phyloP scores from a whole-genome alignment of 2,329 filamentous ascomycete genomes.

The Colletotrichum horii region DNA sequence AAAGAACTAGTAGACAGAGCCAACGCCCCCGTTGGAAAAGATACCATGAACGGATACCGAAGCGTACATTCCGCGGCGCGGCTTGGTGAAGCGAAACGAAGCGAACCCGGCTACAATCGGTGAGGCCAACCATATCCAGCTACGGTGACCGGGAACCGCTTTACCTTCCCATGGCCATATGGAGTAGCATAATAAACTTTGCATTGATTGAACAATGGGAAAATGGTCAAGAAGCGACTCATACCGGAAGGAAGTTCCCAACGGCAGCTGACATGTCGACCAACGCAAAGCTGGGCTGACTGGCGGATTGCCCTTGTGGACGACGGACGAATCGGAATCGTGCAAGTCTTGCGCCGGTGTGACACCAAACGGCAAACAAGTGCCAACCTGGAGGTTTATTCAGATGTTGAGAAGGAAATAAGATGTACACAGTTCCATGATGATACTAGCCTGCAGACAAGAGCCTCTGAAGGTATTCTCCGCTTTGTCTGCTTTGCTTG shows the following conservation, averaged over 20 bases:
- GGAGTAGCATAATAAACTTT: constrained; percentile 2
- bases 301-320: not conserved
- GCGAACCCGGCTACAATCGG: not conserved
- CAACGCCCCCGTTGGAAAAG: not conserved
- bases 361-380: not conserved
- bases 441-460: not conserved
- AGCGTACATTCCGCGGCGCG: constrained; percentile 1
- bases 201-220: not conserved
- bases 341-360: not conserved
- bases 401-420: not conserved
- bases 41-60: constrained; percentile 21
- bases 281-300: not conserved
- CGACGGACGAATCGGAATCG: constrained; percentile 11
- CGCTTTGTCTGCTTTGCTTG: not conserved
- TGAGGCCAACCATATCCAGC: not conserved
- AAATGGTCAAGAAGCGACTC: not conserved
- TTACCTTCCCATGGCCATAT: not conserved
- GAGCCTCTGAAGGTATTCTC: not conserved
- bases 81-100: not conserved
- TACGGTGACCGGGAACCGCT: not conserved
- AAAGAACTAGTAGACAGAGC: not conserved
- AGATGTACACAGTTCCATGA: not conserved
- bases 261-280: not conserved
- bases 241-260: not conserved
- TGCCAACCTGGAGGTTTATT: not conserved